Percentiles rank a stretch among this genome's conserved stretches.
These are phyloP conservation scores for Diaporthe capsici DNA, from an alignment of 2,329 filamentous ascomycete genomes.

Conservation along the genomic window DNA sequence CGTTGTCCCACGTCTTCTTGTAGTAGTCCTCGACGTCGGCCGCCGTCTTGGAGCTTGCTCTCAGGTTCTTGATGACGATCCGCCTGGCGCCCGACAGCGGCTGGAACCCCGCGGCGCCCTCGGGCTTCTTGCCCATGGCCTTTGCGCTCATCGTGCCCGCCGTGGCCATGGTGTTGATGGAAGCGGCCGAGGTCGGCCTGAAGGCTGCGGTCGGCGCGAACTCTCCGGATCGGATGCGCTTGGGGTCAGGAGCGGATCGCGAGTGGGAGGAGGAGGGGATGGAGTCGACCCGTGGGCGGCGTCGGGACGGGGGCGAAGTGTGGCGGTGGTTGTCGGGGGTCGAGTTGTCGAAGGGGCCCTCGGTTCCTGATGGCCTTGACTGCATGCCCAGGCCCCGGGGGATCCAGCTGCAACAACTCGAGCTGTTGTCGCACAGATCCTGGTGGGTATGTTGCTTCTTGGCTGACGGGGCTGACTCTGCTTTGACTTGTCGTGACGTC, in stretches of 20 bases:
- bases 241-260: conserved; percentile 46
- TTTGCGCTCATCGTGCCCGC: conserved; percentile 49
- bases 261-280: conserved; percentile 41
- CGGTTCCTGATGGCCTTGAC: conserved; percentile 35
- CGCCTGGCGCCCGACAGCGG: conserved; percentile 84
- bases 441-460: conserved; percentile 18
- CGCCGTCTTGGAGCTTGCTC: conserved; percentile 67
- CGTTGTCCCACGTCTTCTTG: conserved; percentile 78
- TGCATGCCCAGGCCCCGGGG: conserved; percentile 40
- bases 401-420: conserved; percentile 39
- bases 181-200: conserved; percentile 27
- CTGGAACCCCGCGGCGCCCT: conserved; percentile 69
- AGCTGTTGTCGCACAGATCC: conserved; percentile 35
- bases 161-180: conserved; percentile 37
- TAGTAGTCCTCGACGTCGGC: conserved; percentile 84
- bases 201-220: background rate
- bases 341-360: conserved; percentile 28
- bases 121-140: conserved; percentile 54
- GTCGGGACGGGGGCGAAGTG: conserved; percentile 40
- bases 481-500: background rate
- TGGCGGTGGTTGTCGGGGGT: conserved; percentile 34
- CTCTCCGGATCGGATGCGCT: conserved; percentile 48
- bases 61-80: conserved; percentile 94
- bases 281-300: conserved; percentile 50
- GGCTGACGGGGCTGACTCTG: conserved; percentile 16